Evolutionary conservation across 768 basidiomycete genomes (phyloP), one percentile per base, ranked within the genome.

Genomic region (Steccherinum ochraceum): DNA sequence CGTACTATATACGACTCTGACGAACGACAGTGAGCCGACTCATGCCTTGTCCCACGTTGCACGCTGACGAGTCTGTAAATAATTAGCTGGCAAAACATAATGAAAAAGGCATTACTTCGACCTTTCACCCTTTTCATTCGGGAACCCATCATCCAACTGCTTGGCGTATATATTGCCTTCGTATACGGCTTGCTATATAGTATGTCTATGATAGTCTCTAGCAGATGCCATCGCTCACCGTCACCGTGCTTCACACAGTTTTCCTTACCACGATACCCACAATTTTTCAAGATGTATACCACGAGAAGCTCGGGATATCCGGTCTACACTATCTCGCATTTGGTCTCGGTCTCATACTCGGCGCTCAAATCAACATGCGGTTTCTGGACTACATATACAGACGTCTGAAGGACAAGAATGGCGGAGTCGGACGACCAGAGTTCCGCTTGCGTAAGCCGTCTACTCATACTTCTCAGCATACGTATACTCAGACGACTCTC

Each of bases 251-350:
- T 11, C 23, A 3, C 23, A 39, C 51, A 88, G 85, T 87, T 13
- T 82, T 83, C 58, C 66, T 88, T 24, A 84, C 84, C 0, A 84
- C 76, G 0, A 75, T 88, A 19, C 80, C 86, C 0, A 54, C 62
- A 0, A 83, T 86, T 27, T 87, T 79, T 55, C 63, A 69, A 45
- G 64, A 68, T 3, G 61, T 73, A 0, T 91, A 90, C 57, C 65
- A 74, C 35, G 66, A 86, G 61, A 52, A 60, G 0, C 62, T 74
- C 5, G 83, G 86, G 2, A 81, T 84, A 43, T 71, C 77, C 0
- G 84, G 86, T 0, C 62, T 89, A 25, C 73, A 89, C 58, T 93
- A 89, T 54, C 71, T 90, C 49, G 76, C 87, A 13, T 83, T 2
- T 86, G 87, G 86, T 0, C 18, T 85, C 1, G 88, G 88, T 2